These are phyloP conservation scores for Endocladia muricata DNA, from an alignment of 31 red algal species.

Conservation along the genomic window DNA sequence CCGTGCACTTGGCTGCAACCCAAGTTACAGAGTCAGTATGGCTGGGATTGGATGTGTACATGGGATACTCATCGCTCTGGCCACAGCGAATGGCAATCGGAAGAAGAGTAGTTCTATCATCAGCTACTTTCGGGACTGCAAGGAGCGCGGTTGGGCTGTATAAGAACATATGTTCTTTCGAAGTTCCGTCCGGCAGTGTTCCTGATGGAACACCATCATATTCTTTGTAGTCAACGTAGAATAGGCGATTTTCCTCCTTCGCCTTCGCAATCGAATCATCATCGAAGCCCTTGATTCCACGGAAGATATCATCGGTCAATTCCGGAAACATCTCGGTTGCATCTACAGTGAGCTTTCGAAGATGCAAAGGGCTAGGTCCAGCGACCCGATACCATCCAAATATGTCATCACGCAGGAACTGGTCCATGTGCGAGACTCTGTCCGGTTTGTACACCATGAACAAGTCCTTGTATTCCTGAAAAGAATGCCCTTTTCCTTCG, in stretches of 20 bases:
- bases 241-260: slow-evolving; percentile 18
- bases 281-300: slow-evolving; percentile 11
- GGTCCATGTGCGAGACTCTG: slow-evolving; percentile 9
- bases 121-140: slow-evolving; percentile 19
- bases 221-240: slow-evolving; percentile 29
- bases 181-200: neutral
- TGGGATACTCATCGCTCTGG: slow-evolving; percentile 9
- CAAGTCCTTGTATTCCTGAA: slow-evolving; percentile 46
- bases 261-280: slow-evolving; percentile 4
- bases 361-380: slow-evolving; percentile 30
- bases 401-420: slow-evolving; percentile 43
- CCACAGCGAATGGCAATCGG: slow-evolving; percentile 51
- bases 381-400: slow-evolving; percentile 58
- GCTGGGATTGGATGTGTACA: slow-evolving; percentile 25
- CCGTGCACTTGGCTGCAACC: slow-evolving; percentile 26
- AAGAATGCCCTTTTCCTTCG: neutral
- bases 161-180: slow-evolving; percentile 16
- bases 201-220: slow-evolving; percentile 25
- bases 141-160: slow-evolving; percentile 21
- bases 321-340: slow-evolving; percentile 35
- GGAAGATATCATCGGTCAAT: slow-evolving; percentile 40
- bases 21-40: slow-evolving; percentile 34
- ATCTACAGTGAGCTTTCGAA: neutral
- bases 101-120: slow-evolving; percentile 8
- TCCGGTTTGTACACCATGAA: slow-evolving; percentile 19